Percentiles rank a stretch among this genome's conserved stretches.
Evolutionary conservation across 2,329 filamentous ascomycete species (phyloP).

Genomic region (Berkeleyomyces basicola): DNA sequence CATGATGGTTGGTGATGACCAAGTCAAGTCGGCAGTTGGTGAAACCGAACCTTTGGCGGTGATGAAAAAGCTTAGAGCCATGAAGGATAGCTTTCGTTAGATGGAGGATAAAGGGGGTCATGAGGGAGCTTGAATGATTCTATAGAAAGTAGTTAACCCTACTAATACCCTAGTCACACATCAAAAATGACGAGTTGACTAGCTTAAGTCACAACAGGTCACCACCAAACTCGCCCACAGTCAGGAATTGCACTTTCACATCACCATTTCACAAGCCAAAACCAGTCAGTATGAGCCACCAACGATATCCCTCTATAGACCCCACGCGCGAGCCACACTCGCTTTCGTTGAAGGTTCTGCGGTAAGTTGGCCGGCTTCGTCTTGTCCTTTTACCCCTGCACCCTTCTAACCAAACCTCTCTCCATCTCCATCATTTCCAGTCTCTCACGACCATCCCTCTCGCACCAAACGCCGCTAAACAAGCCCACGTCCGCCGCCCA

Average conservation of each 20-base stretch:
- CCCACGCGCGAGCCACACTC: constrained; percentile 58
- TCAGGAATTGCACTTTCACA: not conserved
- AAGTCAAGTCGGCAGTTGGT: constrained; percentile 69
- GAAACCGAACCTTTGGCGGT: constrained; percentile 67
- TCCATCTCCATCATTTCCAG: constrained; percentile 26
- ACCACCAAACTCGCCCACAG: not conserved
- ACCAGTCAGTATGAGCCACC: constrained; percentile 35
- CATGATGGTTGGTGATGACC: constrained; percentile 73
- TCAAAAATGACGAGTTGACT: not conserved
- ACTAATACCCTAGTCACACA: not conserved
- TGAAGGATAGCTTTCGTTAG: constrained; percentile 67
- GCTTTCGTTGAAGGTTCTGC: constrained; percentile 59
- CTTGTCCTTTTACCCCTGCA: not conserved
- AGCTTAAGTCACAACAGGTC: constrained; percentile 1
- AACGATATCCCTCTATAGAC: constrained; percentile 39
- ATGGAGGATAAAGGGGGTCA: constrained; percentile 23
- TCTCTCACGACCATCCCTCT: constrained; percentile 65
- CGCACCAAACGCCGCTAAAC: constrained; percentile 43
- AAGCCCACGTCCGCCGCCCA: constrained; percentile 24
- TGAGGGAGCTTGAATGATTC: not conserved
- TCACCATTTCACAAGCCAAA: not conserved
- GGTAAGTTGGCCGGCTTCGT: constrained; percentile 27
- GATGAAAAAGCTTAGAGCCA: constrained; percentile 69
- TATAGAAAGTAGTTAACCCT: not conserved
- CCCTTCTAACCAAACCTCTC: not conserved